Conservation (phyloP, 768 basidiomycete species). For the Boletus sp. region DNA sequence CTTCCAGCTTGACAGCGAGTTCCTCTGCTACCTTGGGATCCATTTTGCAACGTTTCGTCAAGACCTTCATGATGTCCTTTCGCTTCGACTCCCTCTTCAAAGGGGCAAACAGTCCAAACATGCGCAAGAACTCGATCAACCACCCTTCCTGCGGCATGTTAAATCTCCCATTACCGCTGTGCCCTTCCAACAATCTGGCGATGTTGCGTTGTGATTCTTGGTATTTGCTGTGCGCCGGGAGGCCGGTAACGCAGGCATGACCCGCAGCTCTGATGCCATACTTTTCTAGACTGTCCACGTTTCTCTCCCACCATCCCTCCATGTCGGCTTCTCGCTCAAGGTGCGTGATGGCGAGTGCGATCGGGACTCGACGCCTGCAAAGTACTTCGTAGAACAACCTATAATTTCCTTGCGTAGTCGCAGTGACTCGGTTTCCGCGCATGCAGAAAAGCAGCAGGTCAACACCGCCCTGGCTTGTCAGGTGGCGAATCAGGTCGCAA, state of each 20-base stretch:
- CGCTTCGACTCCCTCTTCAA: conserved; percentile 21
- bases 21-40: conserved; percentile 17
- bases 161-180: conserved; percentile 16
- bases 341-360: conserved; percentile 36
- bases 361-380: conserved; percentile 33
- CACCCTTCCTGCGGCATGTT: conserved; percentile 27
- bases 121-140: conserved; percentile 23
- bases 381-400: conserved; percentile 41
- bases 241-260: conserved; percentile 37
- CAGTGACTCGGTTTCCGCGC: conserved; percentile 39
- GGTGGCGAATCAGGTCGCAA: conserved; percentile 31
- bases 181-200: conserved; percentile 10
- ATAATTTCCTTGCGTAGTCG: conserved; percentile 38
- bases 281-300: conserved; percentile 19
- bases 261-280: conserved; percentile 26
- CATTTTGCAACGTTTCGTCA: conserved; percentile 31
- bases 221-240: conserved; percentile 29
- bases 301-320: conserved; percentile 36
- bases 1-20: conserved; percentile 19
- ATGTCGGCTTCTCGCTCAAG: conserved; percentile 35
- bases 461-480: conserved; percentile 33
- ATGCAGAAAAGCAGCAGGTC: conserved; percentile 42
- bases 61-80: conserved; percentile 23
- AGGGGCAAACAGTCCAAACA: conserved; percentile 23
- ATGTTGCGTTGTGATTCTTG: conserved; percentile 20